phyloP scores from a whole-genome alignment of 805 yeast species.

The Candida insectorum region DNA sequence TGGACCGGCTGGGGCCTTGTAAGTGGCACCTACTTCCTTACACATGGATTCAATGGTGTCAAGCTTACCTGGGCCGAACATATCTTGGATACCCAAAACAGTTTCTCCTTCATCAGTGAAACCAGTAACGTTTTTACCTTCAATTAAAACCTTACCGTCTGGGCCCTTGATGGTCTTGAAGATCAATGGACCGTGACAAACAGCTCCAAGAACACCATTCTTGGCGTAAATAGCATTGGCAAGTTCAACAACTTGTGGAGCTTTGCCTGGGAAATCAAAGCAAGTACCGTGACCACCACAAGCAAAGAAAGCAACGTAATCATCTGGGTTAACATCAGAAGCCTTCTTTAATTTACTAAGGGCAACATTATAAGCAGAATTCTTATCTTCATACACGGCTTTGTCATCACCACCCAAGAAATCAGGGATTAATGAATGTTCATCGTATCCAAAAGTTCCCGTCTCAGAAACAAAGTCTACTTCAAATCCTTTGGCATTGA shows the following conservation, averaged over 20 bases:
- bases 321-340: constrained; percentile 44
- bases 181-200: constrained; percentile 67
- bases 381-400: constrained; percentile 31
- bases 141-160: constrained; percentile 40
- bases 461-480: constrained; percentile 58
- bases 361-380: constrained; percentile 37
- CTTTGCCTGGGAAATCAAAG: constrained; percentile 57
- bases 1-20: constrained; percentile 46
- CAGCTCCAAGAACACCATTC: constrained; percentile 60
- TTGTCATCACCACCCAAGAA: constrained; percentile 43
- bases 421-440: constrained; percentile 43
- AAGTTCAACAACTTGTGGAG: constrained; percentile 41
- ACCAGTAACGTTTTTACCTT: constrained; percentile 58
- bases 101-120: constrained; percentile 57
- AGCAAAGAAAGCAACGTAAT: constrained; percentile 54
- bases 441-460: constrained; percentile 58
- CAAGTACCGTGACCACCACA: constrained; percentile 67
- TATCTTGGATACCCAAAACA: constrained; percentile 16
- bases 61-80: constrained; percentile 21
- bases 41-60: constrained; percentile 37
- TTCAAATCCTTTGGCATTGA: constrained; percentile 46
- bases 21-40: constrained; percentile 40
- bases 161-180: constrained; percentile 46
- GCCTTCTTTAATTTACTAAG: constrained; percentile 44
- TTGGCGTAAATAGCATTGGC: constrained; percentile 46